Conservation (phyloP, 2,329 filamentous ascomycete species). For the Microcera coccophila region DNA sequence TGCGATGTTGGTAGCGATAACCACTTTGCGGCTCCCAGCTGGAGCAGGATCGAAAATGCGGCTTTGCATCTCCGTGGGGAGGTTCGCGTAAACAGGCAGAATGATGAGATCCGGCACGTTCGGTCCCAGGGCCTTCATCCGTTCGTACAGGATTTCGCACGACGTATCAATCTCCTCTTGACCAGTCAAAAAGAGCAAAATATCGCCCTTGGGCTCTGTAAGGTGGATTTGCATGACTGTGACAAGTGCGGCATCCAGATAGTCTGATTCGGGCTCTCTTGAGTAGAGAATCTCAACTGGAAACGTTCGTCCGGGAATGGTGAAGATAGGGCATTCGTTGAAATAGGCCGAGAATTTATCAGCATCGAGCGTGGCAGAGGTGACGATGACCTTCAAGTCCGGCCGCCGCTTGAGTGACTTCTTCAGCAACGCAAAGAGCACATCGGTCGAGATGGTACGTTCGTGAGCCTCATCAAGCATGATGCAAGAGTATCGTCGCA, state of each 20-base stretch:
- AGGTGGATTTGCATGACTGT: conserved; percentile 99
- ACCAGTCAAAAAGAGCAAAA: conserved; percentile 93
- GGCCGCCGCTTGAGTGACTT: conserved; percentile 82
- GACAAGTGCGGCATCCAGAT: conserved; percentile 87
- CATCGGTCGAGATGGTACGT: conserved; percentile 91
- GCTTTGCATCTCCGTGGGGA: conserved; percentile 91
- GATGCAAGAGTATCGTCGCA: conserved; percentile 89
- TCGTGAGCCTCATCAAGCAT: conserved; percentile 99
- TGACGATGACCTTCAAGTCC: conserved; percentile 93
- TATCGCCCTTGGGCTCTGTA: conserved; percentile 87
- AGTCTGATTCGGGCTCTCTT: conserved; percentile 90
- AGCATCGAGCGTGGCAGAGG: conserved; percentile 91
- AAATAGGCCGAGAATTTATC: conserved; percentile 98
- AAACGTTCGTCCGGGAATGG: conserved; percentile 90
- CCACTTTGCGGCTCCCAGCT: conserved; percentile 80
- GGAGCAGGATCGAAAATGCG: conserved; percentile 93
- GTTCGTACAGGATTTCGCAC: conserved; percentile 86
- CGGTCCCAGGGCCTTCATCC: conserved; percentile 92
- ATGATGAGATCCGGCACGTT: conserved; percentile 89
- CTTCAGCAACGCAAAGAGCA: conserved; percentile 89
- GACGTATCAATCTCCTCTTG: conserved; percentile 97
- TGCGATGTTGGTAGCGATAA: conserved; percentile 97
- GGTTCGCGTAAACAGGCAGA: conserved; percentile 89
- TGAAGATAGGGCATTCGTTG: conserved; percentile 92
- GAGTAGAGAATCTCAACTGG: conserved; percentile 96